Evolutionary conservation across 345 rosid species (phyloP).

Genomic region (Euphorbia peplus): DNA sequence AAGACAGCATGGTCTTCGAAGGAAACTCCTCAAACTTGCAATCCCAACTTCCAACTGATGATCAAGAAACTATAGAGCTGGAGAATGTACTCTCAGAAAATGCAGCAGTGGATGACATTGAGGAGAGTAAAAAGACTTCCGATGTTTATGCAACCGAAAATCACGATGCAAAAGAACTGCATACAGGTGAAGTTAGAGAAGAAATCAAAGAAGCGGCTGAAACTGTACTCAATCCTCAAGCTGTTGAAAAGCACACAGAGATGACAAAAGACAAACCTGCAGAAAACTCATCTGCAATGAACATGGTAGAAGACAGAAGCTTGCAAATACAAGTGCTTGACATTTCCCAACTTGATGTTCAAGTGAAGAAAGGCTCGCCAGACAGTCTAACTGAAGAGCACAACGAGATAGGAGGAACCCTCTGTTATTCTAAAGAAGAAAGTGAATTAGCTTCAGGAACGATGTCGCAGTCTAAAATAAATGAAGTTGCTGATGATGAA

Average conservation of each 20-base stretch:
- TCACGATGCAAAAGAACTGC: constrained; percentile 4
- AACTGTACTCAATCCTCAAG: constrained; percentile 6
- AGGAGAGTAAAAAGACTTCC: constrained; percentile 13
- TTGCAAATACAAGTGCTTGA: not conserved
- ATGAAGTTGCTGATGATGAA: constrained; percentile 18
- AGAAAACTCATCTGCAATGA: constrained; percentile 3
- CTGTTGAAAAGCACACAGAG: constrained; percentile 1
- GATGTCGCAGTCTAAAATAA: not conserved
- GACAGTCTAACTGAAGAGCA: constrained; percentile 7
- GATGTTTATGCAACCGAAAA: constrained; percentile 7
- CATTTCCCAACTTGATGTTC: not conserved
- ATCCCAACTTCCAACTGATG: constrained; percentile 13
- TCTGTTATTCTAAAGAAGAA: not conserved
- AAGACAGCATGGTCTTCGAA: constrained; percentile 9
- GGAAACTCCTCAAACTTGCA: constrained; percentile 19
- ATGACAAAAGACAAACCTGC: not conserved
- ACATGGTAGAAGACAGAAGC: constrained; percentile 19
- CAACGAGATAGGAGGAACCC: not conserved
- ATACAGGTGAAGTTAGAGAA: constrained; percentile 13
- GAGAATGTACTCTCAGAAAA: not conserved
- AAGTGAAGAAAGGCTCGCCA: not conserved
- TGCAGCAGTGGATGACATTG: constrained; percentile 5
- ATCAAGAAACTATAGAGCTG: not conserved
- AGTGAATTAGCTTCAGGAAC: not conserved
- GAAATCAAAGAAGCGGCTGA: constrained; percentile 21